Percentiles rank a stretch among this genome's conserved stretches.
These are phyloP conservation scores for Lipomyces spencermartinsiae DNA, from an alignment of 805 yeast species.

Conservation along the genomic window DNA sequence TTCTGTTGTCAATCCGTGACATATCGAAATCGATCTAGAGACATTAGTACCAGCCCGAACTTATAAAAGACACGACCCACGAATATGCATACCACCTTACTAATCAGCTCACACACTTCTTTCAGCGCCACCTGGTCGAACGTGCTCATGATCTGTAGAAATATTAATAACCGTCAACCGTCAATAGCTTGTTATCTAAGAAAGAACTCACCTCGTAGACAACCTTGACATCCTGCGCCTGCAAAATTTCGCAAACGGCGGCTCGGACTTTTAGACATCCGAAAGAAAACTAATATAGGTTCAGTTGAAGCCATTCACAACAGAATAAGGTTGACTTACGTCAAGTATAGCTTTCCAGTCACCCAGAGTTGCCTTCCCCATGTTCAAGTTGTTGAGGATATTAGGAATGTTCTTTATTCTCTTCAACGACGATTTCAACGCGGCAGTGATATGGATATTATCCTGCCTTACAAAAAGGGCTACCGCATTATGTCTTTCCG, in stretches of 20 bases:
- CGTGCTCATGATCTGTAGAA: conserved; percentile 31
- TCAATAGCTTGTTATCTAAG: background rate
- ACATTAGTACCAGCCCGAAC: background rate
- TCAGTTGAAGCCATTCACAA: conserved; percentile 24
- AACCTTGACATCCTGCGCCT: conserved; percentile 2
- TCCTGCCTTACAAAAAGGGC: conserved; percentile 40
- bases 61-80: background rate
- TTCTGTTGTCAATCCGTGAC: conserved; percentile 44
- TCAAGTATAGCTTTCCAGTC: conserved; percentile 46
- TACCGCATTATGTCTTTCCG: conserved; percentile 45
- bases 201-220: conserved; percentile 8
- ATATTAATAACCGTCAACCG: background rate
- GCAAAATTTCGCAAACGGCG: conserved; percentile 3
- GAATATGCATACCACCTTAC: conserved; percentile 32
- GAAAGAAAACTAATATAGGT: conserved; percentile 13
- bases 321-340: conserved; percentile 39
- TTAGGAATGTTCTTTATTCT: conserved; percentile 46
- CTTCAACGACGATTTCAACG: conserved; percentile 40
- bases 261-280: conserved; percentile 16
- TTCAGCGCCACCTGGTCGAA: conserved; percentile 32
- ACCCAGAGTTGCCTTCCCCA: conserved; percentile 43
- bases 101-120: conserved; percentile 38
- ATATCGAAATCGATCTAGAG: conserved; percentile 49
- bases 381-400: conserved; percentile 38
- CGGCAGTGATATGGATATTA: conserved; percentile 40